phyloP scores from a whole-genome alignment of 805 yeast genomes.

The Ogataea parapolymorpha region DNA sequence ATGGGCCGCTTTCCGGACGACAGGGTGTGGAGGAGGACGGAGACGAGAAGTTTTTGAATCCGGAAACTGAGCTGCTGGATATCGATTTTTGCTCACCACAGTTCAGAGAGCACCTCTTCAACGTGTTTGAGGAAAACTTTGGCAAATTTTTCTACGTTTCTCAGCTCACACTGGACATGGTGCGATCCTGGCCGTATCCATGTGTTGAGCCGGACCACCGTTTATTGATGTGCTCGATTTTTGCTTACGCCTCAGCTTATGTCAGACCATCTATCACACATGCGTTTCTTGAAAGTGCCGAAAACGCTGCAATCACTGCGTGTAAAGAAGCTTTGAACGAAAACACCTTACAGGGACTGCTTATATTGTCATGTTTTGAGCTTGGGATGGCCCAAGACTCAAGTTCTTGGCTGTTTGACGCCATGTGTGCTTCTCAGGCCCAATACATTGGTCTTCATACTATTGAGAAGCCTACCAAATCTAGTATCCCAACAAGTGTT shows the following conservation, averaged over 20 bases:
- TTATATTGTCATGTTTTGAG: conserved; percentile 32
- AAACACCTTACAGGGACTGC: conserved; percentile 26
- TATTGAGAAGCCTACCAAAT: not conserved
- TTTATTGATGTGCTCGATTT: conserved; percentile 27
- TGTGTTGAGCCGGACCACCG: conserved; percentile 28
- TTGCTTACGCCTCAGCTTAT: conserved; percentile 30
- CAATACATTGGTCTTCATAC: conserved; percentile 23
- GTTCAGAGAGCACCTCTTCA: conserved; percentile 11
- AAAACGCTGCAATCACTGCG: conserved; percentile 24
- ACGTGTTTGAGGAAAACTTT: conserved; percentile 26
- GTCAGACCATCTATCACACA: conserved; percentile 17
- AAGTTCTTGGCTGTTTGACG: conserved; percentile 32
- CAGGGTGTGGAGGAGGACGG: conserved; percentile 22
- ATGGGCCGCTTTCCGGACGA: conserved; percentile 36
- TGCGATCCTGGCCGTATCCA: conserved; percentile 29
- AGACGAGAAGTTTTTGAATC: conserved; percentile 20
- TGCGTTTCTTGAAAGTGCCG: conserved; percentile 21
- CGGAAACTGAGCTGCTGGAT: conserved; percentile 8
- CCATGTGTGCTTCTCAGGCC: conserved; percentile 31
- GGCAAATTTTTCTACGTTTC: conserved; percentile 29
- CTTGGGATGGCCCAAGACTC: conserved; percentile 34
- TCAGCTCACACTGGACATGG: conserved; percentile 18
- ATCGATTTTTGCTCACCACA: conserved; percentile 8
- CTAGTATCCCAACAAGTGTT: conserved; percentile 1
- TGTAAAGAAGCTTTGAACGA: conserved; percentile 23